Evolutionary conservation across 768 basidiomycete species (phyloP), one percentile per base, ranked within the genome.

Genomic region (Russula ochroleuca): DNA sequence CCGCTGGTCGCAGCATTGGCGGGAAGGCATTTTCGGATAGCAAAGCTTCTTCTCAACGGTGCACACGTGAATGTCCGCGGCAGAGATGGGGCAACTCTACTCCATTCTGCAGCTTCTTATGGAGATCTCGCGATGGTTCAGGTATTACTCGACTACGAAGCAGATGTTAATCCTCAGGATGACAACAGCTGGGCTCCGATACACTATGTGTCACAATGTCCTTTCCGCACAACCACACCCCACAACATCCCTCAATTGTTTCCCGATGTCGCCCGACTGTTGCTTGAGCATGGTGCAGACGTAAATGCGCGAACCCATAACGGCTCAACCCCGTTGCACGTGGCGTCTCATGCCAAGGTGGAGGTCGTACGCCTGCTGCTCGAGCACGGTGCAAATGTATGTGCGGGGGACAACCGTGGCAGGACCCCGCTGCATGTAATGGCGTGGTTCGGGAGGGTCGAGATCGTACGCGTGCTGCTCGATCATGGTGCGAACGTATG

Each of bases 281-380:
- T 55, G 11, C 53, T 55, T n/a, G 53, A 55, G 19, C 23, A 41
- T 41, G 53, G 53, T 13, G 53, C 37, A 23, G n/a, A n/a, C n/a
- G n/a, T 55, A 5, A 5, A 55, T 17, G 53, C 37, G 9, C n/a
- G 7, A 10, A 1, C 1, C 3, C 5, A 23, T 1, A 0, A 37
- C 4, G 37, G 53, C n/a, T 1, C 9, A 5, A 57, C 56, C 17
- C 28, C 56, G 13, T 33, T 57, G 17, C 41, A 45, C 17, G 7
- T 11, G 1, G 53, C 53, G 15, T 40, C 53, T 10, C 5, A 5
- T 0, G n/a, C n/a, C n/a, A 1, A 8, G 2, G 47, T 21, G 4
- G 47, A 25, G 11, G n/a, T 25, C 10, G 47, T 14, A 25, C 21
- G 23, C 47, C 2, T 25, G 23, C 23, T 48, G 47, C n/a, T 48